Conservation (phyloP, 2,329 filamentous ascomycete species). For the Exserohilum turcica region DNA sequence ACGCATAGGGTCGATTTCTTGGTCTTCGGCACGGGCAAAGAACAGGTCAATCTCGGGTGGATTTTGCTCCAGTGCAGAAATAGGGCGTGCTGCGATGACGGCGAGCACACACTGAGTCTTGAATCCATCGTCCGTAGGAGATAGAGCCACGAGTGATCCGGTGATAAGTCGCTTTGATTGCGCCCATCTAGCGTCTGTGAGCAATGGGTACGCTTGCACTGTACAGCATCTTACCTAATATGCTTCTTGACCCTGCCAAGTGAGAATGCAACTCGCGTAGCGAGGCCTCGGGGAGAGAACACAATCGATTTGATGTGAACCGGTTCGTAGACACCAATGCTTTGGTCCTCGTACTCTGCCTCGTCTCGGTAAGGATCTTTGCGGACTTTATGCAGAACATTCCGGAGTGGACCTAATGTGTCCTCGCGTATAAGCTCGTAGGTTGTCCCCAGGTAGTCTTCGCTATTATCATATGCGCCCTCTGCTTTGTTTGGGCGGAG, state of each 20-base stretch:
- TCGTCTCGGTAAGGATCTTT: conserved; percentile 53
- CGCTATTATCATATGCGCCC: conserved; percentile 63
- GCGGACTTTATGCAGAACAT: conserved; percentile 60
- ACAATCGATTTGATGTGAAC: conserved; percentile 70
- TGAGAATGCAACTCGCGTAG: conserved; percentile 73
- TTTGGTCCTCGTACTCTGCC: conserved; percentile 46
- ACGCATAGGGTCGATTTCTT: conserved; percentile 69
- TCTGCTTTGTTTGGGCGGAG: conserved; percentile 42
- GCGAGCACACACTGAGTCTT: conserved; percentile 69
- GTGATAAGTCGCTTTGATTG: conserved; percentile 63
- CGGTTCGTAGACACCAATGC: conserved; percentile 51
- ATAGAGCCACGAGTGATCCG: conserved; percentile 62
- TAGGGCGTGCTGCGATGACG: conserved; percentile 70
- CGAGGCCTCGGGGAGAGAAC: conserved; percentile 66
- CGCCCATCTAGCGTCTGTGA: conserved; percentile 56
- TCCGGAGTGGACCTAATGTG: conserved; percentile 69
- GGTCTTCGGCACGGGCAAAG: conserved; percentile 65
- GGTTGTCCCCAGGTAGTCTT: conserved; percentile 72
- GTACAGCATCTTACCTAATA: conserved; percentile 53
- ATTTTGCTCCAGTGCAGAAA: conserved; percentile 66
- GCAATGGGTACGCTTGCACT: not conserved
- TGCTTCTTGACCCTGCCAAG: conserved; percentile 66
- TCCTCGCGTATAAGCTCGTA: conserved; percentile 80
- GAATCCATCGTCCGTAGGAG: conserved; percentile 66
- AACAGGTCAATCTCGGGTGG: conserved; percentile 78